phyloP scores from a whole-genome alignment of 495 filamentous ascomycete species.

The Penicillium salamii region DNA sequence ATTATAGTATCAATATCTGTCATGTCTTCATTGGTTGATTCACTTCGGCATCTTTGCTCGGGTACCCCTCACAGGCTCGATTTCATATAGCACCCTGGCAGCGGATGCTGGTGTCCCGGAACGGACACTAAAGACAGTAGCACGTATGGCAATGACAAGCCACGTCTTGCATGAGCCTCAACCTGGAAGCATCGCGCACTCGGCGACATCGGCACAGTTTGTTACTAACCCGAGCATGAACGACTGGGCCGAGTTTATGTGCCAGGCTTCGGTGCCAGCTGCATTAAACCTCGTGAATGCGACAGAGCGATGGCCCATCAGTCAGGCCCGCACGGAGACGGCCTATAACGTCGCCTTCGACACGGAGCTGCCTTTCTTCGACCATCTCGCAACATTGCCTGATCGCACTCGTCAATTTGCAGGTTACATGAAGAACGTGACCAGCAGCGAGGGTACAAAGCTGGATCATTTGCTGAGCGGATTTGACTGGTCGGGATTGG shows the following conservation, averaged over 20 bases:
- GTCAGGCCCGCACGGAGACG: slow-evolving; percentile 16
- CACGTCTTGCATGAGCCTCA: slow-evolving; percentile 24
- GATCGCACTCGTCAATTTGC: slow-evolving; percentile 15
- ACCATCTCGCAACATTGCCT: slow-evolving; percentile 6
- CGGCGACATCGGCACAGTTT: slow-evolving; percentile 25
- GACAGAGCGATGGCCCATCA: slow-evolving; percentile 15
- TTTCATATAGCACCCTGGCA: slow-evolving; percentile 27
- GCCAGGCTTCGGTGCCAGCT: slow-evolving; percentile 8
- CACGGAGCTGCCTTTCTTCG: slow-evolving; percentile 26
- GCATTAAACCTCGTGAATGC: slow-evolving; percentile 19
- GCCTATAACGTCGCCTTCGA: slow-evolving; percentile 26
- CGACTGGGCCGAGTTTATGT: slow-evolving; percentile 24
- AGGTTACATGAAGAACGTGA: slow-evolving; percentile 19
- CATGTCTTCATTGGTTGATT: slow-evolving; percentile 11
- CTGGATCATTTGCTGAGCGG: slow-evolving; percentile 23
- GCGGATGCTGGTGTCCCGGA: slow-evolving; percentile 18
- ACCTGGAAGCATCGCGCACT: slow-evolving; percentile 22
- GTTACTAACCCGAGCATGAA: slow-evolving; percentile 12
- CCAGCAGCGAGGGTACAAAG: slow-evolving; percentile 11
- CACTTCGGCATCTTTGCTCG: slow-evolving; percentile 24
- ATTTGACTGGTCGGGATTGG: slow-evolving; percentile 22
- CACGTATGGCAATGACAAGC: slow-evolving; percentile 37
- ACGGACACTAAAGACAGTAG: slow-evolving; percentile 21
- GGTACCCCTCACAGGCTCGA: slow-evolving; percentile 22
- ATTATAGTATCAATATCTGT: slow-evolving; percentile 6